Base-by-base conservation (phyloP, 805 yeast species). In the Ogataea methylovora region DNA sequence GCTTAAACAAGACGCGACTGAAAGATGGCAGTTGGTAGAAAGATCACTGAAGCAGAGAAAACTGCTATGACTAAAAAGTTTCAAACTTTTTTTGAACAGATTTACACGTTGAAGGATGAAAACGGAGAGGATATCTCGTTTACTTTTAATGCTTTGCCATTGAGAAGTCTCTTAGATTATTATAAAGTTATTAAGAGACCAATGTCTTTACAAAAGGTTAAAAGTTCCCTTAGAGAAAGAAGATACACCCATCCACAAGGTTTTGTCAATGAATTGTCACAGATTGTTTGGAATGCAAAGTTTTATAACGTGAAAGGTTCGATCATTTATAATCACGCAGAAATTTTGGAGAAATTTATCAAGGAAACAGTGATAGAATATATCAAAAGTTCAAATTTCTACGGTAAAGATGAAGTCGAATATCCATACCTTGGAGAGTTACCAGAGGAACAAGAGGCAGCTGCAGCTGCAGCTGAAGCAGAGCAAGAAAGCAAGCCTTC, bases 261-360 rank as follows among this genome's bases (percentile, higher is more conserved):
- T 29, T 87, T 85, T 54, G 61, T 88, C 24, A 70, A 65, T 37
- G 96, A 88, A 55, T 53, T 88, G 39, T 85, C 81, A 1, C 94
- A 84, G 55, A 82, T 90, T 34, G 73, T 85, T 1, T 85, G 94
- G 87, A 90, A 90, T 52, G 96, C 97, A 3, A 73, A 84, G 40
- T 73, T 79, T 30, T 90, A 80, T 58, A 90, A 90, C 57, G 77
- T 76, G 38, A 78, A 76, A 41, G 77, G 69, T 11, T 75, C 87
- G 1, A 63, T 63, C 13, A 80, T 83, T 34, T 83, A 81, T 57
- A 65, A 66, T 17, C 83, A 81, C 46, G 96, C 87, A 4, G 63
- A 67, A 14, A 62, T 76, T 16, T 56, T 80, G 41, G 80, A 80
- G 46, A 54, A 64, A 28, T 76, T 57, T 50, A 51, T 80, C 30